Evolutionary conservation across 2,329 filamentous ascomycete genomes (phyloP).

Genomic region (Arthrobotrys sinensis): DNA sequence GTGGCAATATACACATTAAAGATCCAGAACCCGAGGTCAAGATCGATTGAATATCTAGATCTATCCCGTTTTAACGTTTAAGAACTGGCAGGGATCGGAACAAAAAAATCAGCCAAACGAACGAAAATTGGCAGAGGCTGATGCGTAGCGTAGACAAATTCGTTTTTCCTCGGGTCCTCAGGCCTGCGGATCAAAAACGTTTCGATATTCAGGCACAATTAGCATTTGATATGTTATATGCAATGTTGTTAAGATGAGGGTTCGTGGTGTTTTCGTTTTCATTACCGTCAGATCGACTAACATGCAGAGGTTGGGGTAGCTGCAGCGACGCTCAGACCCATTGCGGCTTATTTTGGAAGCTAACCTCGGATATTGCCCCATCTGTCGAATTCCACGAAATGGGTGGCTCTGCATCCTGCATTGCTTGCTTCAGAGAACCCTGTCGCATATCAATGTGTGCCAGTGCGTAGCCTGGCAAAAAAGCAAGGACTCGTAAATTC

Average conservation of each 20-base stretch:
- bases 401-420: slow-evolving; percentile 27
- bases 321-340: slow-evolving; percentile 51
- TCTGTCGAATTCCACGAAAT: slow-evolving; percentile 53
- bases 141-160: slow-evolving; percentile 12
- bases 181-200: slow-evolving; percentile 31
- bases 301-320: slow-evolving; percentile 29
- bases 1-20: slow-evolving; percentile 13
- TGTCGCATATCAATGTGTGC: slow-evolving; percentile 23
- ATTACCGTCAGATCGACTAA: slow-evolving; percentile 28
- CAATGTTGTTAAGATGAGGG: slow-evolving; percentile 2
- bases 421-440: slow-evolving; percentile 31
- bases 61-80: slow-evolving; percentile 20
- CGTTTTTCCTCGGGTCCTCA: slow-evolving; percentile 30
- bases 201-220: slow-evolving; percentile 51
- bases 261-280: slow-evolving; percentile 45
- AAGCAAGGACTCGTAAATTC: slow-evolving; percentile 14
- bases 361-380: slow-evolving; percentile 61
- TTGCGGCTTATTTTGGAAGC: slow-evolving; percentile 60
- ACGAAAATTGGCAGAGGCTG: slow-evolving; percentile 26
- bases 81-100: slow-evolving; percentile 51
- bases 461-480: slow-evolving; percentile 8
- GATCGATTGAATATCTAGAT: slow-evolving; percentile 38
- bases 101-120: slow-evolving; percentile 30
- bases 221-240: slow-evolving; percentile 13
- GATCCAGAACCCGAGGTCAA: slow-evolving; percentile 53